Percentiles rank a stretch among this genome's conserved stretches.
phyloP scores from a whole-genome alignment of 768 basidiomycete genomes.

The Galerina sulciceps region DNA sequence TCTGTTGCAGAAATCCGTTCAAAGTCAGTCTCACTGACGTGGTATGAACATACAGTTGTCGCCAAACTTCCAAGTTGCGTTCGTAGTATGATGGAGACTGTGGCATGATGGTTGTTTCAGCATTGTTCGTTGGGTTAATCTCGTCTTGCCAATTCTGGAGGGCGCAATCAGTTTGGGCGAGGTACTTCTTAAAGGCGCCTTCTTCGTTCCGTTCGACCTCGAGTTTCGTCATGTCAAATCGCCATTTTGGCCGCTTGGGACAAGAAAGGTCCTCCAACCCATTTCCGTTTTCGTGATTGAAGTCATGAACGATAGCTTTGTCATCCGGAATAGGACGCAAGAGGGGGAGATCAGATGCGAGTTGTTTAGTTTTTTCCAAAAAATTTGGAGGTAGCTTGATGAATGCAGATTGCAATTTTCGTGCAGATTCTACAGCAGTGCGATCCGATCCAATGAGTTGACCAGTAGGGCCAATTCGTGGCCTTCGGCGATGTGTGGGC shows the following conservation, averaged over 20 bases:
- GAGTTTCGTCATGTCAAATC: constrained; percentile 82
- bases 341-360: constrained; percentile 59
- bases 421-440: constrained; percentile 43
- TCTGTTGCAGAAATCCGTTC: constrained; percentile 38
- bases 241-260: constrained; percentile 86
- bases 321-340: constrained; percentile 57
- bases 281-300: constrained; percentile 20
- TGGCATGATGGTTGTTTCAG: constrained; percentile 40
- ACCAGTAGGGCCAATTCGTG: constrained; percentile 36
- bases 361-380: constrained; percentile 58
- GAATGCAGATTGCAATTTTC: constrained; percentile 73
- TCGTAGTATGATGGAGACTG: constrained; percentile 82
- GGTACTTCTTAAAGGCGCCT: constrained; percentile 81
- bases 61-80: constrained; percentile 92
- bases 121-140: constrained; percentile 5
- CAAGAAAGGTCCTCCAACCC: constrained; percentile 37
- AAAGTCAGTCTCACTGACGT: constrained; percentile 9
- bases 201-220: constrained; percentile 93
- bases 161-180: constrained; percentile 61
- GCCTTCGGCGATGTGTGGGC: constrained; percentile 27
- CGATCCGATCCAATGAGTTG: constrained; percentile 29
- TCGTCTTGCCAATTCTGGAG: constrained; percentile 55
- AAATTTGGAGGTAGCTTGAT: constrained; percentile 61
- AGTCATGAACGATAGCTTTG: constrained; percentile 38
- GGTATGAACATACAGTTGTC: constrained; percentile 72